Evolutionary conservation across 106 monocot species (phyloP).

Genomic region (Acanthochlamys bracteata): DNA sequence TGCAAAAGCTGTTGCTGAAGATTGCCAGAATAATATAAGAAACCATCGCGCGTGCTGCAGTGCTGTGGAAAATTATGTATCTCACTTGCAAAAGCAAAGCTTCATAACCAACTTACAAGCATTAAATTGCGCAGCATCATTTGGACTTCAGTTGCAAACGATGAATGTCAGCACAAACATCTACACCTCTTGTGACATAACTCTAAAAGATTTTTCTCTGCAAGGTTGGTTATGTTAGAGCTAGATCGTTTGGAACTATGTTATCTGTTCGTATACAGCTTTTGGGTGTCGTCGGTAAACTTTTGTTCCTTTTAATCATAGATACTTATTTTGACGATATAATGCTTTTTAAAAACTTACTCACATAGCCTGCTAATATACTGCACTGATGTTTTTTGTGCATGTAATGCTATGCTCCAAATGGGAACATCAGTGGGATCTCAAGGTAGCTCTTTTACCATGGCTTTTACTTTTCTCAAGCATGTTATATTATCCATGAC

Average conservation of each 20-base stretch:
- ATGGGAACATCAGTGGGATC: conserved; percentile 40
- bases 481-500: too few species aligned
- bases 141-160: conserved; percentile 64
- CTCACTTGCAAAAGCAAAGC: conserved; percentile 91
- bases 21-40: conserved; percentile 46
- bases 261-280: too few species aligned
- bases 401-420: not conserved
- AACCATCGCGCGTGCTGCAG: conserved; percentile 69
- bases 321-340: too few species aligned
- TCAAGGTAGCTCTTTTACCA: conserved; percentile 35
- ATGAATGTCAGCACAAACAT: conserved; percentile 73
- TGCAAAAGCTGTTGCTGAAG: conserved; percentile 40
- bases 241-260: too few species aligned
- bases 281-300: too few species aligned
- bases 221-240: conserved; percentile 60
- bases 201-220: conserved; percentile 93
- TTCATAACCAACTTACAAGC: conserved; percentile 98
- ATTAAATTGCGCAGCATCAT: conserved; percentile 65
- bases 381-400: too few species aligned
- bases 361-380: too few species aligned
- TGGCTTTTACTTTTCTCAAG: not conserved
- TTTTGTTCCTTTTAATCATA: too few species aligned
- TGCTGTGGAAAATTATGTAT: conserved; percentile 64
- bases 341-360: too few species aligned
- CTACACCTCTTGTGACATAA: conserved; percentile 70